Evolutionary conservation across 2,329 filamentous ascomycete species (phyloP).

Genomic region (Alternaria sp.): DNA sequence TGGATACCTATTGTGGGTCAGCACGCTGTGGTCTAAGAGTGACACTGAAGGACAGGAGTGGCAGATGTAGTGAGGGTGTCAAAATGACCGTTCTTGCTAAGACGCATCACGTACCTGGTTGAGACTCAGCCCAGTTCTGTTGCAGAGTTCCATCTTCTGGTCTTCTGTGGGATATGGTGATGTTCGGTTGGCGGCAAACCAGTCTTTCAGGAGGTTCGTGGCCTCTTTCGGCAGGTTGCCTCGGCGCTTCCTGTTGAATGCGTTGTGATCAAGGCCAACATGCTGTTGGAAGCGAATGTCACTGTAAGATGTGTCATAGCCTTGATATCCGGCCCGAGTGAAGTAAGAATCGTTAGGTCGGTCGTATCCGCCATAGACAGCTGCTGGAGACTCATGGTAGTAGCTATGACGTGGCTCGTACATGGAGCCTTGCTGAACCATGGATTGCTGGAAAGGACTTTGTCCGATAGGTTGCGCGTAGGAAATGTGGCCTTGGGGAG

Average conservation of each 20-base stretch:
- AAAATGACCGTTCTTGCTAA: slow-evolving; percentile 44
- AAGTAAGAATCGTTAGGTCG: slow-evolving; percentile 34
- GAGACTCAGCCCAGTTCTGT: slow-evolving; percentile 78
- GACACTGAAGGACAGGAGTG: slow-evolving; percentile 25
- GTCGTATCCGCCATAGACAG: slow-evolving; percentile 30
- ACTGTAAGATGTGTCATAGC: slow-evolving; percentile 33
- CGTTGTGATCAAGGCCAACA: slow-evolving; percentile 38
- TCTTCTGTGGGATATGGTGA: slow-evolving; percentile 90
- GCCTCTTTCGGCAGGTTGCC: slow-evolving; percentile 92
- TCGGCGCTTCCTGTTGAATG: slow-evolving; percentile 65
- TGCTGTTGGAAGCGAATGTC: slow-evolving; percentile 44
- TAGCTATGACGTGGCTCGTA: slow-evolving; percentile 39
- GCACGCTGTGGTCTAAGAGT: slow-evolving; percentile 13
- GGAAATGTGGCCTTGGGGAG: slow-evolving; percentile 24
- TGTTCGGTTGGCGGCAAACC: slow-evolving; percentile 65
- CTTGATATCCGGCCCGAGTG: slow-evolving; percentile 21
- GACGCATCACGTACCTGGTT: slow-evolving; percentile 63
- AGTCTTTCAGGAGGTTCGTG: slow-evolving; percentile 80
- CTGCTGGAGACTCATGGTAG: slow-evolving; percentile 36
- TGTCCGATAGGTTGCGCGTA: slow-evolving; percentile 23
- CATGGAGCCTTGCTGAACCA: slow-evolving; percentile 14
- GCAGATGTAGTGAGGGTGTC: slow-evolving; percentile 35
- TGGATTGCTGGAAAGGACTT: slow-evolving; percentile 24
- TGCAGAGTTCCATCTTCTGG: slow-evolving; percentile 84
- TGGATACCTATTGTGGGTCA: slow-evolving; percentile 64